Conservation (phyloP, 139 green algal genomes). For the Chlorella ohadii region DNA sequence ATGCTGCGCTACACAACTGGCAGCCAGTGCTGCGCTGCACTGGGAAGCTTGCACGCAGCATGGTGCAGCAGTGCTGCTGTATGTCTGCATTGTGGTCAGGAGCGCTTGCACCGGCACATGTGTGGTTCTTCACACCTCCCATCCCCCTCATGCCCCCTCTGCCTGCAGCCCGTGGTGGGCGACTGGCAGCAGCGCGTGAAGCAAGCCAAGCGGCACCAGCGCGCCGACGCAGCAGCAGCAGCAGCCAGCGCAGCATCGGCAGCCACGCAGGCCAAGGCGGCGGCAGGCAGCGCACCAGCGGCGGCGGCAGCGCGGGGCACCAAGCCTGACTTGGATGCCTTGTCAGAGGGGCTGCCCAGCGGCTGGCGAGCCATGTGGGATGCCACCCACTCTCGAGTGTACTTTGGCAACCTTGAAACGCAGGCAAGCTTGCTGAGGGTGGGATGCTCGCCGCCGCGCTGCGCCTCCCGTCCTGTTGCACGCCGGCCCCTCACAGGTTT, state of each 20-base stretch:
- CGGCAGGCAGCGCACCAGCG: background rate
- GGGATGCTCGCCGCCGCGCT: background rate
- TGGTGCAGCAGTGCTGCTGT: too few species aligned
- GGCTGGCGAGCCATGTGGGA: slow-evolving; percentile 79
- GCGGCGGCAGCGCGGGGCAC: background rate
- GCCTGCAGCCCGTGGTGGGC: slow-evolving; percentile 50
- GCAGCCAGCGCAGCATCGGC: background rate
- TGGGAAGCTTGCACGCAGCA: too few species aligned
- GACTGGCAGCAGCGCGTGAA: slow-evolving; percentile 59
- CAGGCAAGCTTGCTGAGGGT: background rate
- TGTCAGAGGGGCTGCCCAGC: slow-evolving; percentile 61
- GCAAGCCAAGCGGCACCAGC: slow-evolving; percentile 25
- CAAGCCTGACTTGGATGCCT: slow-evolving; percentile 63
- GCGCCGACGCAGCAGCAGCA: background rate
- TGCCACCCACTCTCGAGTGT: slow-evolving; percentile 57
- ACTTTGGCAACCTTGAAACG: slow-evolving; percentile 75
- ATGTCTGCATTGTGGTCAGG: too few species aligned
- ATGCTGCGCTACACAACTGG: background rate
- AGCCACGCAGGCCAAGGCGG: background rate
- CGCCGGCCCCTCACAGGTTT: background rate
- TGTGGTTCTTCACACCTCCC: background rate
- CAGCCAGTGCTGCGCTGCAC: too few species aligned
- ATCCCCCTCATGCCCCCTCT: too few species aligned
- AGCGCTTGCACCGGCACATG: too few species aligned
- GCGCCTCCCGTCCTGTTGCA: background rate